Percentiles rank a stretch among this genome's conserved stretches.
phyloP scores from a whole-genome alignment of 306 rosid genomes.

The apple (Malus domestica) region DNA sequence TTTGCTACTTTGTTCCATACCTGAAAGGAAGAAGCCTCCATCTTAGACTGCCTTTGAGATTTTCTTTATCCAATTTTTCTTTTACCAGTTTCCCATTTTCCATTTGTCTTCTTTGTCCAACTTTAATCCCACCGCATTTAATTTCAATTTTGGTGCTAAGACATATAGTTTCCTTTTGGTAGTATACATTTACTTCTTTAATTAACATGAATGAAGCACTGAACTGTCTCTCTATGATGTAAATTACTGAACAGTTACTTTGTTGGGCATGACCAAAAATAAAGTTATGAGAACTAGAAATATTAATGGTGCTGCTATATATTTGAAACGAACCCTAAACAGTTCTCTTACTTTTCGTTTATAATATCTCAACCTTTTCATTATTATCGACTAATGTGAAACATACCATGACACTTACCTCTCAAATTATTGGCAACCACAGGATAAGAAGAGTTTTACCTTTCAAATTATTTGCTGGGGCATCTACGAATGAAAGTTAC shows the following conservation, averaged over 20 bases:
- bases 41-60: conserved; percentile 24
- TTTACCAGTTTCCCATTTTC: conserved; percentile 14
- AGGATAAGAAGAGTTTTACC: too few relatives aligned
- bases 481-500: too few relatives aligned
- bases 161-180: background rate
- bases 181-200: background rate
- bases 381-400: too few relatives aligned
- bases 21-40: conserved; percentile 44
- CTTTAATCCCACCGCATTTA: background rate
- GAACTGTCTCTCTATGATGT: background rate
- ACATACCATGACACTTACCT: too few relatives aligned
- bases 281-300: background rate
- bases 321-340: background rate
- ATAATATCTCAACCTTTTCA: too few relatives aligned
- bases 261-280: background rate
- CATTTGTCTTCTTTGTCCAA: background rate
- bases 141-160: conserved; percentile 1
- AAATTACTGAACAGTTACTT: background rate
- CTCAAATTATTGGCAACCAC: too few relatives aligned
- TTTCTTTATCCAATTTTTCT: background rate
- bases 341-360: too few relatives aligned
- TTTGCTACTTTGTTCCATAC: conserved; percentile 25
- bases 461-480: too few relatives aligned
- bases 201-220: background rate
- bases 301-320: background rate